These are phyloP conservation scores for Sanguinoderma infundibulare DNA, from an alignment of 1,284 basidiomycete genomes.

Conservation along the genomic window DNA sequence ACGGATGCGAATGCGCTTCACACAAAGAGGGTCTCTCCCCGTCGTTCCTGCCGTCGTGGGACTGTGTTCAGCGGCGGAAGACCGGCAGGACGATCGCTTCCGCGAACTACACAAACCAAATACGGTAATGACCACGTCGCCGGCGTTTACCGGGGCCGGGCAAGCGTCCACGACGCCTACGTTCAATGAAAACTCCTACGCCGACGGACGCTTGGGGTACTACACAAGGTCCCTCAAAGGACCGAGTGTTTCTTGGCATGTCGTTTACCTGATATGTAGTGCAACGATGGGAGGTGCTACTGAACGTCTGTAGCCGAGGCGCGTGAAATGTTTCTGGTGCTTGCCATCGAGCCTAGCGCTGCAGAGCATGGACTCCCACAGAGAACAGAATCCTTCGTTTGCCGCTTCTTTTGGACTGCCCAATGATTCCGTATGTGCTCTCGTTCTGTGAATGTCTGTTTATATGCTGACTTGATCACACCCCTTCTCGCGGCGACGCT, in stretches of 20 bases:
- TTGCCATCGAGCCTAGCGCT: background rate
- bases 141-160: background rate
- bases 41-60: background rate
- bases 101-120: background rate
- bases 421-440: background rate
- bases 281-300: background rate
- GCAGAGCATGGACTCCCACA: background rate
- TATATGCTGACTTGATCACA: background rate
- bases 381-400: background rate
- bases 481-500: background rate
- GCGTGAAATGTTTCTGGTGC: background rate
- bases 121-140: background rate
- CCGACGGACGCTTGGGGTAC: too few relatives aligned
- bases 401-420: background rate
- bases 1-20: background rate
- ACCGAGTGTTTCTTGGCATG: background rate
- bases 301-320: background rate
- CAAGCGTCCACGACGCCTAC: background rate
- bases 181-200: conserved; percentile 1
- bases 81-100: background rate
- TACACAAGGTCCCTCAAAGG: too few relatives aligned
- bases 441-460: background rate
- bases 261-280: background rate
- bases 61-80: background rate
- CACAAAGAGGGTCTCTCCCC: background rate